Base-by-base conservation (phyloP, 2,329 filamentous ascomycete genomes). In the Ceratocystis papillata region DNA sequence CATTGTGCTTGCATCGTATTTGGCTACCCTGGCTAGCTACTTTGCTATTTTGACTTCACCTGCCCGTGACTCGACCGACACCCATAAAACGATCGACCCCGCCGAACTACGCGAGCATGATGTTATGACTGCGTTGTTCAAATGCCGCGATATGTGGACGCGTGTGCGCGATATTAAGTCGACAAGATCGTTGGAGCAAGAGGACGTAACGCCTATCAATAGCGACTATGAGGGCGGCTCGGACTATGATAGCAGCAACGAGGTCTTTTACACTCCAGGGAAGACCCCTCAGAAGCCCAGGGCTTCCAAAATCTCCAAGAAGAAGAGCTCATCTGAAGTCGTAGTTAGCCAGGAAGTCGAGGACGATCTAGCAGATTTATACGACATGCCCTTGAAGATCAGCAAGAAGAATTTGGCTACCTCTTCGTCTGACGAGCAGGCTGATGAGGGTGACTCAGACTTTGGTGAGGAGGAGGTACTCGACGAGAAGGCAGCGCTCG, bases 31-130 rank as follows among this genome's bases (percentile, higher is more conserved):
- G 70, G 87, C 89, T 62, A 92, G 96, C 84, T 99, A 99, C 75
- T 96, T 99, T 74, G 89, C 92, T 46, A 83, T 97, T 45, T 78
- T 99, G n/a, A 90, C 90, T 10, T 96, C 90, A 0, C 87, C 90
- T 0, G 82, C 86, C 1, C 80, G 86, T 62, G 84, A 86, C 67
- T 77, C 78, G 0, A 76, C 79, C 45, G 80, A 79, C 6, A 75
- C 78, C 0, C 75, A 77, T 12, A 81, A 85, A 67, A 81, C 89
- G 0, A 76, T 95, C 69, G 82, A 89, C 65, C 88, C 93, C 4
- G 79, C 81, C n/a, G 86, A 96, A 70, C 77, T 99, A 53, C 86
- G 90, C 68, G 89, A 96, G 64, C 94, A 99, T 75, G 86, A 90
- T 15, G 84, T 99, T 68, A 97, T 99, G 90, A 85, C 88, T 67